Base-by-base conservation (phyloP, 306 rosid species). In the Trichosanthes truncata region DNA sequence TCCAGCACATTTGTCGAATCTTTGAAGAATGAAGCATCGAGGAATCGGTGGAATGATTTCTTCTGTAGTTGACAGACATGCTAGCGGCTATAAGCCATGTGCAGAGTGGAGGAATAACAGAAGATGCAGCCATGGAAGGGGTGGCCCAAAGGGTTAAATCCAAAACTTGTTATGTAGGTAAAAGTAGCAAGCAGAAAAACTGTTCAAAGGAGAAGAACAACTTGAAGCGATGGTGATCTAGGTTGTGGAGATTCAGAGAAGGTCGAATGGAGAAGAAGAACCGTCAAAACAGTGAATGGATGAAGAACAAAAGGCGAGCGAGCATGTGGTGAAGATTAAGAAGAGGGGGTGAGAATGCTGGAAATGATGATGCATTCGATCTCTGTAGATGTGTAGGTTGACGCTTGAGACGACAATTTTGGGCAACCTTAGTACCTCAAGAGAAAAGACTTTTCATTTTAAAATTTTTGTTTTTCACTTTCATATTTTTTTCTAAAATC, bases 1-100 rank as follows among this genome's bases (percentile, higher is more conserved):
- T 33, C 91, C 84, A 71, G 81, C 86, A 48, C 83, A 83, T 80
- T 69, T 81, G 78, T 29, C 67, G 51, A 36, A 83, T 80, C 84
- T 25, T 81, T 13, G 87, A 80, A 26, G 83, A 80, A 41, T 35
- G 69, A 62, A 82, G 65, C 51, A 59, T 26, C 69, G 86, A 83
- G 3, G 90, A 80, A 76, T 80, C 79, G 82, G 81, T n/a, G 79
- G 80, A 26, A 69, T 75, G 85, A 85, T 90, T 90, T 25, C 80
- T 31, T 40, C 87, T 85, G 85, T 92, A 89, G 82, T 90, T 82
- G 85, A 90, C 86, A 40, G 98, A 92, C 98, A 94, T 94, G 98
- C 98, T 92, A 79, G 98, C 88, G 3, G 97, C 91, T 74, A 90
- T 89, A 31, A 91, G 92, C 92, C 98, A 90, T 78, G 98, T 90